These are phyloP conservation scores for Rhizopus microsporus DNA, from an alignment of 371 early-diverging fungal species.

Conservation along the genomic window DNA sequence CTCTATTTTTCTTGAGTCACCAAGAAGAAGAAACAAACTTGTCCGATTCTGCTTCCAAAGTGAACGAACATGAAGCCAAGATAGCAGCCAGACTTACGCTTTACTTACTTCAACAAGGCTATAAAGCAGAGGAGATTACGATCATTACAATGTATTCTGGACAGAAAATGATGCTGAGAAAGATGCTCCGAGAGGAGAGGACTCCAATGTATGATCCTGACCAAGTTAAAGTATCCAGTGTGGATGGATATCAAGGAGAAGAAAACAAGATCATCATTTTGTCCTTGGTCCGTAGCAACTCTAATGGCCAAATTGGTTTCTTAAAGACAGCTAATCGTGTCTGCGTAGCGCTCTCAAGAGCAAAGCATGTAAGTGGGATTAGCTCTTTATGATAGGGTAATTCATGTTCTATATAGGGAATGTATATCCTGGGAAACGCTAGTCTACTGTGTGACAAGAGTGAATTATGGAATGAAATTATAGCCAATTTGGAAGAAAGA, in stretches of 20 bases:
- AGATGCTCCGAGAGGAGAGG: conserved; percentile 38
- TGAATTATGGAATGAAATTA: conserved; percentile 60
- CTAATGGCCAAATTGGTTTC: conserved; percentile 70
- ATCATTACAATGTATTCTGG: conserved; percentile 68
- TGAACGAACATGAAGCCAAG: conserved; percentile 62
- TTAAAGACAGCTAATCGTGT: conserved; percentile 71
- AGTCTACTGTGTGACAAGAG: conserved; percentile 53
- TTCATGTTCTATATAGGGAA: conserved; percentile 42
- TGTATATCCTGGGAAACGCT: conserved; percentile 76
- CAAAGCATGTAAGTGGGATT: conserved; percentile 47
- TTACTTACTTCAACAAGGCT: conserved; percentile 63
- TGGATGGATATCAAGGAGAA: conserved; percentile 83
- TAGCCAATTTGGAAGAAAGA: conserved; percentile 38
- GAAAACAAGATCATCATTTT: conserved; percentile 76
- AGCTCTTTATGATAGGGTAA: background rate
- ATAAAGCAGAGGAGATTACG: conserved; percentile 47
- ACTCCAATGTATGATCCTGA: conserved; percentile 25
- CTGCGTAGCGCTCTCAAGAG: conserved; percentile 79
- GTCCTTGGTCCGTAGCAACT: conserved; percentile 67
- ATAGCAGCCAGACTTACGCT: conserved; percentile 54
- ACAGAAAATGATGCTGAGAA: conserved; percentile 49
- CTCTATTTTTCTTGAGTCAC: conserved; percentile 58
- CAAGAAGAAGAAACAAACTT: conserved; percentile 50
- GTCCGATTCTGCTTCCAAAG: conserved; percentile 55
- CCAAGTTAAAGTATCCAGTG: conserved; percentile 62